Conservation (phyloP, 2,329 filamentous ascomycete genomes). For the Colletotrichum tamarilloi region DNA sequence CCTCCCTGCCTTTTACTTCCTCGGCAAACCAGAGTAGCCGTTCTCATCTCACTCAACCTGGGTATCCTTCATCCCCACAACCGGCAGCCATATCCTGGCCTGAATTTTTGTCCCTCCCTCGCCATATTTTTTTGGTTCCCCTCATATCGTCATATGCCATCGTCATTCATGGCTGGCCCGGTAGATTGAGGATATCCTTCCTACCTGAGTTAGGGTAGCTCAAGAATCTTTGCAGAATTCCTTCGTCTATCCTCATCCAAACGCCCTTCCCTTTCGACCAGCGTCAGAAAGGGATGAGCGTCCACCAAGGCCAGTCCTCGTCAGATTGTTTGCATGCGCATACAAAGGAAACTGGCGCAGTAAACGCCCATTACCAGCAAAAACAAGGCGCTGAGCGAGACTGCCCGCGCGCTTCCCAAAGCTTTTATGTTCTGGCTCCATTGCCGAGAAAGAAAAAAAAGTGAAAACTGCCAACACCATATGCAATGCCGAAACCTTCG, state of each 20-base stretch:
- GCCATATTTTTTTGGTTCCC: background rate
- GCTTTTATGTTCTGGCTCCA: slow-evolving; percentile 13
- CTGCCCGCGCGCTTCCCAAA: slow-evolving; percentile 7
- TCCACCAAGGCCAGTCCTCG: background rate
- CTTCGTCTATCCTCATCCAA: background rate
- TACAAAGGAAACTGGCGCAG: slow-evolving; percentile 9
- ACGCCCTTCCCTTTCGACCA: background rate
- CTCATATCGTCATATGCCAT: background rate
- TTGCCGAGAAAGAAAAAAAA: background rate
- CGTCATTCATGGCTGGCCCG: background rate
- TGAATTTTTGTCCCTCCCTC: background rate
- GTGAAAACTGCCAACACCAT: slow-evolving; percentile 19
- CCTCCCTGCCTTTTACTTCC: too few species aligned
- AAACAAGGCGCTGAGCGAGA: background rate
- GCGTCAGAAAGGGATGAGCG: background rate
- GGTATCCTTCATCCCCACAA: slow-evolving; percentile 28
- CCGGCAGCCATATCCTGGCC: background rate
- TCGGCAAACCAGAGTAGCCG: background rate
- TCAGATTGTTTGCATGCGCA: background rate
- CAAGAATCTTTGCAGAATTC: background rate
- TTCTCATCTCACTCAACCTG: background rate
- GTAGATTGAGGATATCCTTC: too few species aligned
- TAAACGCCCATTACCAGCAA: slow-evolving; percentile 6
- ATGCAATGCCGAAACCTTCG: slow-evolving; percentile 29
- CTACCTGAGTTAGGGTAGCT: background rate